Percentiles rank a stretch among this genome's conserved stretches.
These are phyloP conservation scores for Daldinia grandis DNA, from an alignment of 495 filamentous ascomycete genomes.

Conservation along the genomic window DNA sequence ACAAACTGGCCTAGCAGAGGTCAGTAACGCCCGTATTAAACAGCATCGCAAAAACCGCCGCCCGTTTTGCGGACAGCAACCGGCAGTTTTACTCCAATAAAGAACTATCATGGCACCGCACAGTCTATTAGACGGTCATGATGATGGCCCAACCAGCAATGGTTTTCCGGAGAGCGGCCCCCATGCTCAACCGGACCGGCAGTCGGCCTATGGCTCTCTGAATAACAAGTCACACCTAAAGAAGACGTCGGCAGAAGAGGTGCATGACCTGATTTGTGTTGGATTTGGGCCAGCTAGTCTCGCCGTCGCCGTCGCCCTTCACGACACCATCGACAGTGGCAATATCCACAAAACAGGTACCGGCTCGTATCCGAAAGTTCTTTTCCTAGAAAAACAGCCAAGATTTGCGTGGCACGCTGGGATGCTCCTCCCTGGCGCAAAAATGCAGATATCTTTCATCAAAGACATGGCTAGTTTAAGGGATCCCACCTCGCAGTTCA, in stretches of 20 bases:
- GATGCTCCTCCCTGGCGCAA: slow-evolving; percentile 91
- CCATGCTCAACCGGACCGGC: neutral
- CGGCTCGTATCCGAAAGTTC: slow-evolving; percentile 67
- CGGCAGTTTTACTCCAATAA: neutral
- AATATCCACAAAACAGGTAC: slow-evolving; percentile 48
- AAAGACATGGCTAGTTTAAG: slow-evolving; percentile 93
- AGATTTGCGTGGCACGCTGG: slow-evolving; percentile 92
- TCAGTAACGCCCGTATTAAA: neutral
- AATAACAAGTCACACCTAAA: slow-evolving; percentile 47
- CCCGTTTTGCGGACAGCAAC: neutral
- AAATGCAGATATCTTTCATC: slow-evolving; percentile 98
- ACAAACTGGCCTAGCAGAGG: slow-evolving; percentile 4
- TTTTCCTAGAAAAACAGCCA: slow-evolving; percentile 85
- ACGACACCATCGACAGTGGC: slow-evolving; percentile 67
- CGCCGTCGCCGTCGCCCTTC: slow-evolving; percentile 88
- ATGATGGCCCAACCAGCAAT: slow-evolving; percentile 24
- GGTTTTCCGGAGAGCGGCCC: slow-evolving; percentile 12
- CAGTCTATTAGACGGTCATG: slow-evolving; percentile 35
- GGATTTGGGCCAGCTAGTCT: slow-evolving; percentile 95
- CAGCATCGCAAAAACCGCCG: slow-evolving; percentile 17
- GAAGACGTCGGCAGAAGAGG: slow-evolving; percentile 57
- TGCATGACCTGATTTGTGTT: slow-evolving; percentile 86
- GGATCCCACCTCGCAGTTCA: slow-evolving; percentile 89
- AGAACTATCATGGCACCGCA: slow-evolving; percentile 34
- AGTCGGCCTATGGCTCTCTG: slow-evolving; percentile 1